Evolutionary conservation across 768 basidiomycete species (phyloP).

Genomic region (Boletellus ananiceps): DNA sequence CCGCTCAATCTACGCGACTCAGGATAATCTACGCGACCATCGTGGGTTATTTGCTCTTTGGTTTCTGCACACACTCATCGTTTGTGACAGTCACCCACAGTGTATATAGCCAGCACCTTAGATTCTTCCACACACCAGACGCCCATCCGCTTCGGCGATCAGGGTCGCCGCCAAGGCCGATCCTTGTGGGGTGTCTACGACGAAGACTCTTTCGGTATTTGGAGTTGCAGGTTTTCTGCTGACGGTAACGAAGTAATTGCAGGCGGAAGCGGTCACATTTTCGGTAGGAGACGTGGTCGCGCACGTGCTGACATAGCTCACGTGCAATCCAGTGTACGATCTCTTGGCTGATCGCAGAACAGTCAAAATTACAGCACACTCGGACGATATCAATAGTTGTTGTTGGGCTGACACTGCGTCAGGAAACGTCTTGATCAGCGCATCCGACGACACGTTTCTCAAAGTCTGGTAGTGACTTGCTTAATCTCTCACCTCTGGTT

Average conservation of each 20-base stretch:
- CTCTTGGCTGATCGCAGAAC: slow-evolving; percentile 72
- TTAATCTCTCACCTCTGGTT: neutral
- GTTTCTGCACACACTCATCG: slow-evolving; percentile 1
- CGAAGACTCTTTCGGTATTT: slow-evolving; percentile 66
- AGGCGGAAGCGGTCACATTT: slow-evolving; percentile 80
- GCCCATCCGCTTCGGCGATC: slow-evolving; percentile 57
- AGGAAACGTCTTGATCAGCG: slow-evolving; percentile 92
- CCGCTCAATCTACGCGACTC: slow-evolving; percentile 4
- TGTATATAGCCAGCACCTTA: slow-evolving; percentile 69
- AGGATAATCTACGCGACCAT: slow-evolving; percentile 95
- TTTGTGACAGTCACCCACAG: slow-evolving; percentile 55
- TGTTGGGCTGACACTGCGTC: slow-evolving; percentile 93
- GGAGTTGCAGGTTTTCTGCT: slow-evolving; percentile 93
- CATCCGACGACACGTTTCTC: slow-evolving; percentile 89
- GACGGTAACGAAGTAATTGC: slow-evolving; percentile 95
- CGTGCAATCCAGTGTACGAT: slow-evolving; percentile 70
- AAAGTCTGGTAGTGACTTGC: slow-evolving; percentile 80
- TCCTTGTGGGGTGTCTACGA: slow-evolving; percentile 32
- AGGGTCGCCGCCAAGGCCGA: slow-evolving; percentile 34
- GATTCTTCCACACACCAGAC: slow-evolving; percentile 59
- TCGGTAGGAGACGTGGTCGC: slow-evolving; percentile 42
- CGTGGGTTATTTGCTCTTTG: slow-evolving; percentile 32
- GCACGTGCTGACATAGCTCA: neutral
- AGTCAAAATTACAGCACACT: slow-evolving; percentile 83
- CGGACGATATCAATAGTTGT: slow-evolving; percentile 90